Conservation (phyloP, 140 eudicot genomes). For the Stevia rebaudiana region DNA sequence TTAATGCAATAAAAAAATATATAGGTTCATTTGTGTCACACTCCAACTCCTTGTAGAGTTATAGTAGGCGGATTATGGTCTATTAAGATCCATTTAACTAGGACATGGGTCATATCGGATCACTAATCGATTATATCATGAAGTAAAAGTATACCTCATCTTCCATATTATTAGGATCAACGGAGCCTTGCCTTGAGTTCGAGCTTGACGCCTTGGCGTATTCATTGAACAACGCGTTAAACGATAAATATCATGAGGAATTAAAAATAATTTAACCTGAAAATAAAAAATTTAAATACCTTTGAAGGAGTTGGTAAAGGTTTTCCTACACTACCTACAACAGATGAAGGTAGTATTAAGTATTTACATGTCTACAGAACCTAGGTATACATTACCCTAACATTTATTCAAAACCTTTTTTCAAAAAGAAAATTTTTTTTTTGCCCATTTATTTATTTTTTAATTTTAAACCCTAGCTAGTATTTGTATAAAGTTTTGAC, state of each 20-base stretch:
- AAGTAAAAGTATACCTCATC: constrained; percentile 52
- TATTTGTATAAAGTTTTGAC: background rate
- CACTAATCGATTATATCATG: background rate
- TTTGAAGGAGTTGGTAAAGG: constrained; percentile 31
- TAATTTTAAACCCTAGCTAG: too few relatives aligned
- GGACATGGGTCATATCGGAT: constrained; percentile 2
- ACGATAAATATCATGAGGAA: background rate
- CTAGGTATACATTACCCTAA: too few relatives aligned
- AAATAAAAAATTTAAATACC: constrained; percentile 29
- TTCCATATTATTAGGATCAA: constrained; percentile 66
- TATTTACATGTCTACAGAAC: background rate
- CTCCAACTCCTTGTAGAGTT: too few relatives aligned
- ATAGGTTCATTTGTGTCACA: too few relatives aligned
- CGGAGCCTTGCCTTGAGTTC: constrained; percentile 34
- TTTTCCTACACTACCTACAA: constrained; percentile 31
- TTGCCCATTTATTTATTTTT: too few relatives aligned
- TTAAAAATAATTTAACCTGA: background rate
- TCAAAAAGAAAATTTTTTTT: too few relatives aligned
- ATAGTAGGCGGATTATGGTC: background rate
- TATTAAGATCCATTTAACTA: background rate
- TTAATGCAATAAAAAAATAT: too few relatives aligned
- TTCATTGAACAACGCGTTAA: constrained; percentile 8
- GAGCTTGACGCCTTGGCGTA: constrained; percentile 33
- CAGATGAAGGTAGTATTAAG: background rate
- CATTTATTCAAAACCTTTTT: background rate